Evolutionary conservation across 2,329 filamentous ascomycete genomes (phyloP), one percentile per base, ranked within the genome.

Genomic region (Furcasterigmium furcatum): DNA sequence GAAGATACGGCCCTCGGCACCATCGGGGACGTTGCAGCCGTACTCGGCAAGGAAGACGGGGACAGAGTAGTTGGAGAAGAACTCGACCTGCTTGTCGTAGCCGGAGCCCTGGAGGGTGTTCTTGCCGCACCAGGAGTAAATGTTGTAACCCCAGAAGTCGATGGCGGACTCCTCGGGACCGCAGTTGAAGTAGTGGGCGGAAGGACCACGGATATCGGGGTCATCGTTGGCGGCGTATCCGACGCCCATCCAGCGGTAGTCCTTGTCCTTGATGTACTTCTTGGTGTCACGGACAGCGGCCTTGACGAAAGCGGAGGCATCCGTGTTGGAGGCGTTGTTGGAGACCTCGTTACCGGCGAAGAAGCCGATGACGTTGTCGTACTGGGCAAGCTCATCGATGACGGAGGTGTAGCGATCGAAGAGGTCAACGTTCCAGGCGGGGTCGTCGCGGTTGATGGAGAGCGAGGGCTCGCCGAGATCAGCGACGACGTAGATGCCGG

Each of bases 71-170:
- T 85, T 82, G 48, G 76, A 67, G 74, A 96, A 99, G 72, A 96
- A 92, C 54, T 88, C 68, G 56, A 91, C 91, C 65, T 92, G 87
- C 46, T 83, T 77, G 53, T 85, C 76, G 71, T 91, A 99, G 45
- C 90, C 89, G 4, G 94, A 96, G 48, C 76, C 63, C 29, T 75
- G 62, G 73, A 87, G 94, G 59, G 75, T 82, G 61, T 88, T 95
- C 57, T 91, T 68, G 56, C 92, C 94, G 66, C 94, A 99, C 94
- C 94, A 99, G 44, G 91, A 95, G 80, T 99, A 99, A 73, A 97
- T 96, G 79, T 99, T 99, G 85, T 97, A 97, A 48, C 94, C 94
- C 88, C 91, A 99, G 77, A 95, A 97, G 71, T 99, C 94, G 55
- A 97, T 96, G 50, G 87, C 61, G 71, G 50, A 69, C 9, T 74